A percentile compares a stretch with the other conserved stretches of the same genome.
Conservation (phyloP, 805 yeast species). For the Schizosaccharomyces cryophilus region DNA sequence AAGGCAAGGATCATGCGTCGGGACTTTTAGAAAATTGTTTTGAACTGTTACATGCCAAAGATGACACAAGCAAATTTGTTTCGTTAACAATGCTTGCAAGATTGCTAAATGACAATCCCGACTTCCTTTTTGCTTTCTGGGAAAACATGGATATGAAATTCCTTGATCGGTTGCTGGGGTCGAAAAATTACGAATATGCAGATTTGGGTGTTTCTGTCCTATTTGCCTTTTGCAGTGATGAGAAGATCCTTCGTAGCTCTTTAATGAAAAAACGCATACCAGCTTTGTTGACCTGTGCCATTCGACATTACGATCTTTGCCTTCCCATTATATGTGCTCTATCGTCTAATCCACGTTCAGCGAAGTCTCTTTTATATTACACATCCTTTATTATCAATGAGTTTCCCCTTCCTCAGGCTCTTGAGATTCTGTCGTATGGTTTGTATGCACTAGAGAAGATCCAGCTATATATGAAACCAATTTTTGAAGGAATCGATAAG, state of each 20-base stretch:
- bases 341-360: background rate
- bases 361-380: background rate
- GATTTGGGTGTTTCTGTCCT: constrained; percentile 1
- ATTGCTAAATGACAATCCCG: background rate
- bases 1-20: too few relatives aligned
- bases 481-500: background rate
- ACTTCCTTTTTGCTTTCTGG: background rate
- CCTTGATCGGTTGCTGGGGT: background rate
- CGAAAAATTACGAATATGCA: background rate
- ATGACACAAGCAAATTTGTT: constrained; percentile 1
- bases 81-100: background rate
- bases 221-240: background rate
- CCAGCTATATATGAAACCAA: background rate
- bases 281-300: background rate
- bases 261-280: background rate
- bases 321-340: background rate
- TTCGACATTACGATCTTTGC: background rate
- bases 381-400: background rate
- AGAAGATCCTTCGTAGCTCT: background rate
- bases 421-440: background rate
- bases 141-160: background rate
- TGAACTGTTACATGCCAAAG: background rate
- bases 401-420: background rate
- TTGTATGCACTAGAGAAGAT: background rate
- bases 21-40: background rate